A percentile compares a stretch with the other conserved stretches of the same genome.
These are phyloP conservation scores for Schizosaccharomyces lindneri DNA, from an alignment of 805 yeast genomes.

Conservation along the genomic window DNA sequence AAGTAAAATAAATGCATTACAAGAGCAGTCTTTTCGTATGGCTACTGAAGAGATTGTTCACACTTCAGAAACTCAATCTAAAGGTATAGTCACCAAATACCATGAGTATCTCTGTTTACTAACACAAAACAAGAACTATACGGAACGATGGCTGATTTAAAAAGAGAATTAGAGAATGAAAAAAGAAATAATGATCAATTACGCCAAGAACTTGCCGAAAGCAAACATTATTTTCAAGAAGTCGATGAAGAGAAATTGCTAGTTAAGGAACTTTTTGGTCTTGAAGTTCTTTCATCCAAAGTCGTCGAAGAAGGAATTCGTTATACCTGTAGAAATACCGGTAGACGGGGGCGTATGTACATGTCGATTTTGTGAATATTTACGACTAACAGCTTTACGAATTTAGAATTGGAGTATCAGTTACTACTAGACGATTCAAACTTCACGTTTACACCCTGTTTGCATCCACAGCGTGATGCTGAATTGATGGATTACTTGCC, in stretches of 20 bases:
- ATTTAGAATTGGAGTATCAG: neutral
- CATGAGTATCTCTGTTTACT: too few relatives aligned
- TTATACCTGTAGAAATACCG: neutral
- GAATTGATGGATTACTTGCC: neutral
- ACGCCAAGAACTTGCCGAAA: neutral
- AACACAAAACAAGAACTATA: too few relatives aligned
- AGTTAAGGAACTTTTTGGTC: neutral
- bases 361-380: neutral
- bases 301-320: neutral
- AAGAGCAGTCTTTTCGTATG: neutral
- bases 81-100: neutral
- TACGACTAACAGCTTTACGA: neutral
- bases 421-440: neutral
- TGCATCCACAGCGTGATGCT: neutral
- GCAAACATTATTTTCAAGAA: too few relatives aligned
- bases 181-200: neutral
- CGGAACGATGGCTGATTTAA: neutral
- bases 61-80: neutral
- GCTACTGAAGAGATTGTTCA: neutral
- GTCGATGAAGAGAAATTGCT: neutral
- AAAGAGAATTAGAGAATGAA: neutral
- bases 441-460: neutral
- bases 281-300: neutral
- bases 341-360: neutral
- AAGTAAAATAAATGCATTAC: neutral